A percentile compares a stretch with the other conserved stretches of the same genome.
Conservation (phyloP, 768 basidiomycete genomes). For the Clitopilus hobsonii region DNA sequence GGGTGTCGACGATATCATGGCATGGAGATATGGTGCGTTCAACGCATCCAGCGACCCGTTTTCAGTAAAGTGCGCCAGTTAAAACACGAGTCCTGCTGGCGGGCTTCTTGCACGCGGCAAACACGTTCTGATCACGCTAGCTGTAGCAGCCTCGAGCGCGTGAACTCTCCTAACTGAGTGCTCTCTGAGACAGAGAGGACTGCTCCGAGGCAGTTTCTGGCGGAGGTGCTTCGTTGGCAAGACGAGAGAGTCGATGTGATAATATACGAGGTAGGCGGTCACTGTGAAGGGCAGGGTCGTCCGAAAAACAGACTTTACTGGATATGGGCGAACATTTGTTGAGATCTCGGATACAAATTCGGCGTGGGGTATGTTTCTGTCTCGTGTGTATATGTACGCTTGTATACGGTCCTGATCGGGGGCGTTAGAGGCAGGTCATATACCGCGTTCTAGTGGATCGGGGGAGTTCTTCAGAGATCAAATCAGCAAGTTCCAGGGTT, state of each 20-base stretch:
- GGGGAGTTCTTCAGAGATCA: background rate
- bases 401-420: background rate
- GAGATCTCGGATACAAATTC: background rate
- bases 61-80: background rate
- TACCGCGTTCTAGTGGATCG: background rate
- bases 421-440: background rate
- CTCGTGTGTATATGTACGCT: background rate
- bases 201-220: background rate
- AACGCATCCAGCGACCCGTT: background rate
- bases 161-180: background rate
- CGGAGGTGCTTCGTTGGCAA: background rate
- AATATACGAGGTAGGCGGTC: background rate
- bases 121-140: slow-evolving; percentile 1
- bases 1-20: background rate
- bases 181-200: background rate
- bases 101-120: background rate
- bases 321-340: background rate
- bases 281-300: background rate
- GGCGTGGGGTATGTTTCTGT: background rate
- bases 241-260: background rate
- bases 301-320: background rate
- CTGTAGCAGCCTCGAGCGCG: background rate
- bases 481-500: background rate
- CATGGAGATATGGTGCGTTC: background rate
- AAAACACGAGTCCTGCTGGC: background rate